Conservation (phyloP, 768 basidiomycete genomes). For the Russula sp. region DNA sequence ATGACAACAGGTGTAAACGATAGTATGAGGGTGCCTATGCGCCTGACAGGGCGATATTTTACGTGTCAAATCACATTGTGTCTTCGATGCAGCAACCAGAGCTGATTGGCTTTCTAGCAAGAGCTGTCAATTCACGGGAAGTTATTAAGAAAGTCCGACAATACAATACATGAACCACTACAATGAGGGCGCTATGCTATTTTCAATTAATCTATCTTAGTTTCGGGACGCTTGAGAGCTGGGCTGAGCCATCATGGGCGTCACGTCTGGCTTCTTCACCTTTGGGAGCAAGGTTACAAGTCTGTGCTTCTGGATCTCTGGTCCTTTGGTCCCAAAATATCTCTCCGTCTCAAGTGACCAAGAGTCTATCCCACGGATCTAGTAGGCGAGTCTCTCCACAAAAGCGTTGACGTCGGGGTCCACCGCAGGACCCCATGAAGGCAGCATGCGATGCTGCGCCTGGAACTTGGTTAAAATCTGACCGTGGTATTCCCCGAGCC, state of each 20-base stretch:
- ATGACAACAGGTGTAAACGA: no score
- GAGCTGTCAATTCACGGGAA: no score
- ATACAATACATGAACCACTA: neutral
- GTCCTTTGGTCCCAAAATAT: slow-evolving; percentile 58
- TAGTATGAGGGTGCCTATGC: no score
- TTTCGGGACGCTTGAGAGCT: neutral
- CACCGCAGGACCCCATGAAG: slow-evolving; percentile 57
- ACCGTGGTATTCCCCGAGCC: slow-evolving; percentile 51
- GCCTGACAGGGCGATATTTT: no score
- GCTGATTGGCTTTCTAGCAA: no score
- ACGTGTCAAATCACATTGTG: no score
- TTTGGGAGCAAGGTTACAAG: slow-evolving; percentile 58
- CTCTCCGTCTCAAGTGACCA: slow-evolving; percentile 68
- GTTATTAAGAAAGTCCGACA: no score
- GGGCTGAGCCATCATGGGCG: neutral
- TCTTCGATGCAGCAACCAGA: no score
- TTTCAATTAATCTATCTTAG: neutral
- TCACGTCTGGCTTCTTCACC: neutral
- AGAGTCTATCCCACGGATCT: slow-evolving; percentile 65
- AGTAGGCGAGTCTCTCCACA: slow-evolving; percentile 56
- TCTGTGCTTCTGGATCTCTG: slow-evolving; percentile 43
- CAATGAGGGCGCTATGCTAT: neutral
- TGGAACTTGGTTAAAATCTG: slow-evolving; percentile 48
- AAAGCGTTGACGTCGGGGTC: slow-evolving; percentile 55
- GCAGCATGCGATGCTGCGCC: slow-evolving; percentile 37